Evolutionary conservation across 192 early-diverging fungal species (phyloP).

Genomic region (Pilaira anomala): DNA sequence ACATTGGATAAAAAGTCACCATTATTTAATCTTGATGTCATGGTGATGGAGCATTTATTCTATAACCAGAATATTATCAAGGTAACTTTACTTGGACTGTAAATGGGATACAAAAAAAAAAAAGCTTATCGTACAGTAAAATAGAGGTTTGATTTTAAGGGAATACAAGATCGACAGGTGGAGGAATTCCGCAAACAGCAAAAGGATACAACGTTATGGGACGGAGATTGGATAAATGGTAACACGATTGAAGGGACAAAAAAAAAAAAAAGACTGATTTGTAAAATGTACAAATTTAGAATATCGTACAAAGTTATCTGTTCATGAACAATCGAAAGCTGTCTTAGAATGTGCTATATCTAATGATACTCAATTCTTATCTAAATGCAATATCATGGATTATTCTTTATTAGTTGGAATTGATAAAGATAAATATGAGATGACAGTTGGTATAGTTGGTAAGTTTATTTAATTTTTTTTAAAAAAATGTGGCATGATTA

Average conservation of each 20-base stretch:
- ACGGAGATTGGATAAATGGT: constrained; percentile 72
- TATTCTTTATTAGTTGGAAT: constrained; percentile 94
- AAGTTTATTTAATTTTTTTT: constrained; percentile 15
- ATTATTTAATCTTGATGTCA: constrained; percentile 73
- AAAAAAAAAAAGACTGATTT: too few relatives aligned
- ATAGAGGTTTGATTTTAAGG: constrained; percentile 81
- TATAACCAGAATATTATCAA: constrained; percentile 65
- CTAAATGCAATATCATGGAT: constrained; percentile 94
- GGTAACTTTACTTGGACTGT: constrained; percentile 56
- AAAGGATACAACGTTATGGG: constrained; percentile 54
- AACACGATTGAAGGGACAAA: constrained; percentile 13
- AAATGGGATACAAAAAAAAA: too few relatives aligned
- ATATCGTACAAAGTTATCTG: constrained; percentile 59
- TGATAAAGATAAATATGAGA: constrained; percentile 77
- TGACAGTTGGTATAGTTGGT: constrained; percentile 88
- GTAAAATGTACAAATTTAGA: constrained; percentile 10
- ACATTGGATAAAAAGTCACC: constrained; percentile 56
- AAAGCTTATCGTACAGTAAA: not conserved
- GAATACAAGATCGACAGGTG: constrained; percentile 62
- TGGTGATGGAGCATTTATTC: constrained; percentile 96
- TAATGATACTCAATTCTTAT: constrained; percentile 92
- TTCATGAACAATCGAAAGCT: constrained; percentile 83
- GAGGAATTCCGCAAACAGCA: constrained; percentile 35
- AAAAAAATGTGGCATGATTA: constrained; percentile 11
- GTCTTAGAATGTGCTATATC: constrained; percentile 75